These are phyloP conservation scores for Cytospora paraplurivora DNA, from an alignment of 2,329 filamentous ascomycete genomes.

Conservation along the genomic window DNA sequence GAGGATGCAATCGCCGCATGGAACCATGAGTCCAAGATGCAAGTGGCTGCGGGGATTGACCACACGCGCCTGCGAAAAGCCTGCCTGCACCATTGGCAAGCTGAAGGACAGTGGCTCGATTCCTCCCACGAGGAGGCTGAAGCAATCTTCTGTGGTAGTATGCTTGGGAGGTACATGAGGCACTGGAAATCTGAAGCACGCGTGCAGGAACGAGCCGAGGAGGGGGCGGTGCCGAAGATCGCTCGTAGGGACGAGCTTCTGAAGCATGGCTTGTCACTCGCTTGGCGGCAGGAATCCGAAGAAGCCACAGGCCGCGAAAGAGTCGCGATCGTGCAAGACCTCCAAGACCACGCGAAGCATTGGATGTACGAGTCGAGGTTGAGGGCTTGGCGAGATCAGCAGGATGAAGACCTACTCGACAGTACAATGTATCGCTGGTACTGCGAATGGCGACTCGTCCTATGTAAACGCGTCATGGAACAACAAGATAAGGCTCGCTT, in stretches of 20 bases:
- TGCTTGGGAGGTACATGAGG: slow-evolving; percentile 26
- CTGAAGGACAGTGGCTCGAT: slow-evolving; percentile 23
- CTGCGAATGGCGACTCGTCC: slow-evolving; percentile 26
- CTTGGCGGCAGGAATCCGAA: slow-evolving; percentile 26
- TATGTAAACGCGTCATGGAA: slow-evolving; percentile 23
- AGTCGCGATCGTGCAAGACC: slow-evolving; percentile 18
- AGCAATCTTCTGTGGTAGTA: slow-evolving; percentile 22
- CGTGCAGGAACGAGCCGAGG: slow-evolving; percentile 25
- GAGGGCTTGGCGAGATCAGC: slow-evolving; percentile 20
- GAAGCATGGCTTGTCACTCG: slow-evolving; percentile 25
- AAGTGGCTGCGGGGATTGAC: slow-evolving; percentile 32
- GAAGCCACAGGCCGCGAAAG: slow-evolving; percentile 23
- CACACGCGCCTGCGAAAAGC: slow-evolving; percentile 21
- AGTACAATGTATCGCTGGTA: slow-evolving; percentile 26
- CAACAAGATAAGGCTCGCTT: slow-evolving; percentile 26
- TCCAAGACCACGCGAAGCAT: slow-evolving; percentile 23
- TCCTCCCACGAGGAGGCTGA: slow-evolving; percentile 25
- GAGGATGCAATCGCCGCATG: slow-evolving; percentile 37
- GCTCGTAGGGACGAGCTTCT: slow-evolving; percentile 28
- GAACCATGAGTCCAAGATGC: slow-evolving; percentile 35
- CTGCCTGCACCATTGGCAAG: slow-evolving; percentile 32
- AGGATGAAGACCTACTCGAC: slow-evolving; percentile 25
- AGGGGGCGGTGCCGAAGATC: slow-evolving; percentile 27
- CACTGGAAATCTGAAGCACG: slow-evolving; percentile 22
- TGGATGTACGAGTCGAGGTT: slow-evolving; percentile 28